These are phyloP conservation scores for Cordyceps fumosorosea DNA, from an alignment of 2,329 filamentous ascomycete genomes.

Conservation along the genomic window DNA sequence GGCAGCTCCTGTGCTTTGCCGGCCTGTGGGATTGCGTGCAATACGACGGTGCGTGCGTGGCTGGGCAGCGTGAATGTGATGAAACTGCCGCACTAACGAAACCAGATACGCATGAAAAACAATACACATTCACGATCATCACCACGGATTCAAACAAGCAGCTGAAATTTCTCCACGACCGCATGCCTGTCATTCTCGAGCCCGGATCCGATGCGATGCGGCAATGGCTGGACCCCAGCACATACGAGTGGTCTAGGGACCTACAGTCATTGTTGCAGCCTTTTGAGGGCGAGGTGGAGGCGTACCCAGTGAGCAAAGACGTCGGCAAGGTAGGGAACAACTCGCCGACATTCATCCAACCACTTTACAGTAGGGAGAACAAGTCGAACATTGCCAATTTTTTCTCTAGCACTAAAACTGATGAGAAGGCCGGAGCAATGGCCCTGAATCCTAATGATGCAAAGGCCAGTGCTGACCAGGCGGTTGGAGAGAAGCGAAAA, in stretches of 20 bases:
- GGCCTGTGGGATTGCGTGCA: conserved; percentile 86
- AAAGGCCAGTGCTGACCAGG: not conserved
- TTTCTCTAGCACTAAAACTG: conserved; percentile 41
- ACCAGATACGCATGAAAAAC: conserved; percentile 54
- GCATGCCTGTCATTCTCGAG: conserved; percentile 92
- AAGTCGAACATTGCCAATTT: conserved; percentile 93
- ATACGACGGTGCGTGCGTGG: conserved; percentile 57
- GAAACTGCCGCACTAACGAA: not conserved
- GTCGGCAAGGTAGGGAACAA: conserved; percentile 94
- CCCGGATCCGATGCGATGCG: conserved; percentile 63
- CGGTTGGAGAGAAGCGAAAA: not conserved
- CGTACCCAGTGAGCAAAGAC: conserved; percentile 79
- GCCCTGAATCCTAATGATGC: not conserved
- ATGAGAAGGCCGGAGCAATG: not conserved
- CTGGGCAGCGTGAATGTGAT: not conserved
- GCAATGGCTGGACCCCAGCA: conserved; percentile 71
- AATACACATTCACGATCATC: conserved; percentile 89
- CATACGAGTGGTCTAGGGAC: conserved; percentile 67
- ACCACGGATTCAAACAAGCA: conserved; percentile 82
- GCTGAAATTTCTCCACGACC: conserved; percentile 80
- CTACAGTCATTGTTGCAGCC: conserved; percentile 76
- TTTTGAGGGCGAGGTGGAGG: conserved; percentile 70
- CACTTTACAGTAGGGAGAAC: conserved; percentile 77
- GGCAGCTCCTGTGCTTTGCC: conserved; percentile 78
- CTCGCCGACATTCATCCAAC: conserved; percentile 75